A percentile compares a stretch with the other conserved stretches of the same genome.
phyloP scores from a whole-genome alignment of 805 yeast species.

The Saccharomycopsis selenospora region DNA sequence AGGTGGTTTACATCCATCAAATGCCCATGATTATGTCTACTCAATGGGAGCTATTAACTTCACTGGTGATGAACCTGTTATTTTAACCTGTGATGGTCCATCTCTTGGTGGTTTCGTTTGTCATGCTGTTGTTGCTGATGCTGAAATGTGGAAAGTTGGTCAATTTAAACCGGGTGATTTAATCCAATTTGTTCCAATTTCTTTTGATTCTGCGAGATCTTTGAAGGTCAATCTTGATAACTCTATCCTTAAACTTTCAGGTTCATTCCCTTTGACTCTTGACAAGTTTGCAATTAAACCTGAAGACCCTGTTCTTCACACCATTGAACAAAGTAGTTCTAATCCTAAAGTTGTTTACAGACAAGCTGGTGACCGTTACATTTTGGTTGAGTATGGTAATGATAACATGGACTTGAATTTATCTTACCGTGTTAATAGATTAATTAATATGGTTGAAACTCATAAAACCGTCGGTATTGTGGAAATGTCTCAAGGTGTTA shows the following conservation, averaged over 20 bases:
- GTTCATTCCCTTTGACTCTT: conserved; percentile 31
- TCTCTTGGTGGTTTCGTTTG: conserved; percentile 97
- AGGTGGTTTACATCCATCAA: conserved; percentile 98
- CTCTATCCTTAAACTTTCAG: conserved; percentile 40
- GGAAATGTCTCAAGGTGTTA: conserved; percentile 96
- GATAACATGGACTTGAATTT: conserved; percentile 77
- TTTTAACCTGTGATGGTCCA: conserved; percentile 95
- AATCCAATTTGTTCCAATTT: conserved; percentile 72
- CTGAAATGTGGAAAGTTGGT: conserved; percentile 98
- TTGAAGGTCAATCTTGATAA: conserved; percentile 57
- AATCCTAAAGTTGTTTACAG: conserved; percentile 77
- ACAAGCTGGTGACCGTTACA: conserved; percentile 95
- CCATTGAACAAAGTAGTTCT: conserved; percentile 35
- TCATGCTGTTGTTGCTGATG: conserved; percentile 90
- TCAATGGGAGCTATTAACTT: conserved; percentile 92
- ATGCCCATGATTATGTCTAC: conserved; percentile 95
- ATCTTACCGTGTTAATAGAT: conserved; percentile 76
- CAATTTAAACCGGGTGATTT: conserved; percentile 93
- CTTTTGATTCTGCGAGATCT: conserved; percentile 57
- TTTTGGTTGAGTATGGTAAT: conserved; percentile 90
- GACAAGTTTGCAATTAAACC: conserved; percentile 30
- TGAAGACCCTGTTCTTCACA: conserved; percentile 65
- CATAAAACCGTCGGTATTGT: conserved; percentile 71
- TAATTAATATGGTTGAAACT: conserved; percentile 63
- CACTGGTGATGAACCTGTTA: conserved; percentile 98